These are phyloP conservation scores for Thelephora terrestris DNA, from an alignment of 1,284 basidiomycete species.

Conservation along the genomic window DNA sequence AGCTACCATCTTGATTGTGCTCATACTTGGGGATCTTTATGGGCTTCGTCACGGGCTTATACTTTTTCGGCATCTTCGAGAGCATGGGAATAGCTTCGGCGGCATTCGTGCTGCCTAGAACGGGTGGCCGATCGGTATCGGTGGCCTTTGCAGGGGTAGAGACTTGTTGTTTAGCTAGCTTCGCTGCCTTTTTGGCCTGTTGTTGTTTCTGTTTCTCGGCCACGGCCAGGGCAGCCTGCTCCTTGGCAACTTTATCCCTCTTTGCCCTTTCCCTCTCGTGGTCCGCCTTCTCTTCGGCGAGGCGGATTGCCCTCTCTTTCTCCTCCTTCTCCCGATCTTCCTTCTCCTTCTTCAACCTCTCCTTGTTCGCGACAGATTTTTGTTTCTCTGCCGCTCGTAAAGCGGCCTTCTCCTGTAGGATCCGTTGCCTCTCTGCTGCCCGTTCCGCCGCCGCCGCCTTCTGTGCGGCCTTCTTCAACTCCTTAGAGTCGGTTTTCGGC, in stretches of 20 bases:
- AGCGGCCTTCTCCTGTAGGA: constrained; percentile 42
- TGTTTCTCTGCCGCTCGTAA: constrained; percentile 41
- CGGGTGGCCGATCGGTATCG: constrained; percentile 9
- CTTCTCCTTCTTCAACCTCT: constrained; percentile 14
- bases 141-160: constrained; percentile 9
- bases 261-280: constrained; percentile 29
- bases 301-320: constrained; percentile 31
- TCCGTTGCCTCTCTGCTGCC: constrained; percentile 43
- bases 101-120: constrained; percentile 13
- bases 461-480: constrained; percentile 49
- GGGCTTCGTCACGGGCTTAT: constrained; percentile 51
- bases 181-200: constrained; percentile 14
- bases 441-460: constrained; percentile 50
- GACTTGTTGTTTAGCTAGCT: constrained; percentile 7
- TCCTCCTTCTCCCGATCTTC: constrained; percentile 27
- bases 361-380: constrained; percentile 33
- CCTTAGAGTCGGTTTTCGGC: constrained; percentile 20
- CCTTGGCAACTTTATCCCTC: constrained; percentile 20
- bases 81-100: constrained; percentile 45
- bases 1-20: constrained; percentile 30
- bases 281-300: constrained; percentile 27
- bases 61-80: constrained; percentile 75
- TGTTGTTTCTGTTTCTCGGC: constrained; percentile 22
- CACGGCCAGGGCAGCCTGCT: constrained; percentile 27
- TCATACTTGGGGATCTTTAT: constrained; percentile 53